A percentile compares a stretch with the other conserved stretches of the same genome.
These are phyloP conservation scores for Amanita pallidorosea DNA, from an alignment of 768 basidiomycete genomes.

Conservation along the genomic window DNA sequence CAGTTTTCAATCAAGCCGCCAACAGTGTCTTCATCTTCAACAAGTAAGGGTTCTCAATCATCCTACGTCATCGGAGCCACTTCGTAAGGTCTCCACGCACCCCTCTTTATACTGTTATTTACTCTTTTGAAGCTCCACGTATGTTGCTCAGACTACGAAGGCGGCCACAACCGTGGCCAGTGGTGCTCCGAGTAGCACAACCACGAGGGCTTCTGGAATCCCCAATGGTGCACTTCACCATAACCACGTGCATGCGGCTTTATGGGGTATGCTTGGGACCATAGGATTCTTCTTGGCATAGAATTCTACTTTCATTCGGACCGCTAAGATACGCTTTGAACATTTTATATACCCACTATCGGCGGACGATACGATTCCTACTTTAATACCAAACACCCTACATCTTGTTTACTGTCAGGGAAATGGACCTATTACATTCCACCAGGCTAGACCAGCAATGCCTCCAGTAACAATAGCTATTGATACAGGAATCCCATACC, in stretches of 20 bases:
- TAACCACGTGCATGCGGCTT: neutral
- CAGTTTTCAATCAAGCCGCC: conserved; percentile 38
- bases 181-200: neutral
- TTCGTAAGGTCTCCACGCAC: conserved; percentile 12
- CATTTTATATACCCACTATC: neutral
- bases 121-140: neutral
- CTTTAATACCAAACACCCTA: neutral
- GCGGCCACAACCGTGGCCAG: neutral
- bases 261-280: neutral
- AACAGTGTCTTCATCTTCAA: conserved; percentile 3
- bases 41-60: conserved; percentile 4
- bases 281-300: neutral
- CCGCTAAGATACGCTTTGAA: neutral
- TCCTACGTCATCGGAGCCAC: conserved; percentile 8
- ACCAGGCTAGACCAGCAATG: conserved; percentile 31
- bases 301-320: neutral
- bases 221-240: conserved; percentile 1
- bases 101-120: neutral
- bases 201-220: neutral
- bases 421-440: conserved; percentile 18
- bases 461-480: conserved; percentile 29
- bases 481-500: conserved; percentile 28
- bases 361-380: neutral
- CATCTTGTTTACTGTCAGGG: neutral
- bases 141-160: neutral